phyloP scores from a whole-genome alignment of 2,329 filamentous ascomycete genomes.

The Verticillium nubilum region DNA sequence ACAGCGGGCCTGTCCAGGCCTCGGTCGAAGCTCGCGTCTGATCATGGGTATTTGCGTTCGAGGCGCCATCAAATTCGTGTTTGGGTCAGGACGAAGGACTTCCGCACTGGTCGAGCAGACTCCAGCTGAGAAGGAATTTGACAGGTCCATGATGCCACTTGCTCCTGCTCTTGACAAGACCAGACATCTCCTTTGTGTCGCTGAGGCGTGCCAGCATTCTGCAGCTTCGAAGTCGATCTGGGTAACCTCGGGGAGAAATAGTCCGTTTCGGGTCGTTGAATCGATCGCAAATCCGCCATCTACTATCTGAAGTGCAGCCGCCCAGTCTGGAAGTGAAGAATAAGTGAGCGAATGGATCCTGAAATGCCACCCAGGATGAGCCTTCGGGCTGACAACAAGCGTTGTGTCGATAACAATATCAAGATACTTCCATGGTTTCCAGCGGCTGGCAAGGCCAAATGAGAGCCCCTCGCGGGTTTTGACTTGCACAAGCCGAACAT shows the following conservation, averaged over 20 bases:
- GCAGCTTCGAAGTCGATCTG: neutral
- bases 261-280: neutral
- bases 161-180: slow-evolving; percentile 6
- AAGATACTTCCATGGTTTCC: slow-evolving; percentile 10
- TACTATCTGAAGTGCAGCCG: slow-evolving; percentile 5
- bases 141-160: slow-evolving; percentile 6
- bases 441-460: slow-evolving; percentile 6
- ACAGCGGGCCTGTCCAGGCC: neutral
- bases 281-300: slow-evolving; percentile 13
- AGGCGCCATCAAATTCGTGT: slow-evolving; percentile 13
- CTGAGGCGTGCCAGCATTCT: neutral
- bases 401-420: slow-evolving; percentile 9
- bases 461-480: neutral
- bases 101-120: neutral
- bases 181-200: neutral
- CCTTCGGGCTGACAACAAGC: slow-evolving; percentile 1
- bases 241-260: neutral
- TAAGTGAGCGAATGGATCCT: slow-evolving; percentile 8
- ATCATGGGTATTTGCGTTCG: slow-evolving; percentile 6
- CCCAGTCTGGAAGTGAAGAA: slow-evolving; percentile 1
- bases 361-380: slow-evolving; percentile 8
- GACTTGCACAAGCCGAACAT: slow-evolving; percentile 1
- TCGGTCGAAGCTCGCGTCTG: neutral
- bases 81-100: slow-evolving; percentile 11
- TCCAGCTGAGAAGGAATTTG: neutral